Conservation (phyloP, 208 protist species). For the Crithidia acanthocephali region DNA sequence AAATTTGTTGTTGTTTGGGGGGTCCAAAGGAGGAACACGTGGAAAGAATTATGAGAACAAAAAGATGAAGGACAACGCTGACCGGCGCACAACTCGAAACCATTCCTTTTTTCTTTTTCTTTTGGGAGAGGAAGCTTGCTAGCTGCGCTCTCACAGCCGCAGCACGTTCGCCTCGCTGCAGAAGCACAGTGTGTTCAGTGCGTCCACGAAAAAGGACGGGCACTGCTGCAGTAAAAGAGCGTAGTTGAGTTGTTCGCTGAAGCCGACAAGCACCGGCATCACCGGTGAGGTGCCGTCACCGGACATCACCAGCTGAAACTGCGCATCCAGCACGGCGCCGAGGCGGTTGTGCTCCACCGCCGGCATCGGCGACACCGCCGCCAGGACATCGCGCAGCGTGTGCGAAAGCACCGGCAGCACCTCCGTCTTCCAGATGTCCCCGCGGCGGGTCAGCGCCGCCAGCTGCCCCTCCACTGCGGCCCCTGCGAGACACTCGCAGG, state of each 20-base stretch:
- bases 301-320: slow-evolving; percentile 19
- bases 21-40: too few relatives aligned
- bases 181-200: slow-evolving; percentile 36
- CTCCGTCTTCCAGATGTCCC: slow-evolving; percentile 14
- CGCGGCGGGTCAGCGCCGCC: slow-evolving; percentile 9
- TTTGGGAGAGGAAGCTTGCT: too few relatives aligned
- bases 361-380: slow-evolving; percentile 20
- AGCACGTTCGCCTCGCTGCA: slow-evolving; percentile 30
- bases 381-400: slow-evolving; percentile 15
- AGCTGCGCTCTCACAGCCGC: slow-evolving; percentile 26
- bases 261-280: slow-evolving; percentile 24
- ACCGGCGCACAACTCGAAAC: too few relatives aligned
- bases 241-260: slow-evolving; percentile 23
- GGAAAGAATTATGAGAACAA: too few relatives aligned
- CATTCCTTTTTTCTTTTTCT: too few relatives aligned
- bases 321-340: slow-evolving; percentile 29
- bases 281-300: slow-evolving; percentile 7
- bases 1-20: too few relatives aligned
- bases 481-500: not conserved
- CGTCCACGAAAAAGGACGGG: slow-evolving; percentile 38
- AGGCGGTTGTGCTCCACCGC: slow-evolving; percentile 44
- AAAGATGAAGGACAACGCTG: too few relatives aligned
- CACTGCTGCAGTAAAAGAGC: slow-evolving; percentile 32
- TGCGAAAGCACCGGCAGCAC: slow-evolving; percentile 15
- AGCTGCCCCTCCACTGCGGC: slow-evolving; percentile 10